phyloP scores from a whole-genome alignment of 768 basidiomycete species.

The Termitomyces sp. region DNA sequence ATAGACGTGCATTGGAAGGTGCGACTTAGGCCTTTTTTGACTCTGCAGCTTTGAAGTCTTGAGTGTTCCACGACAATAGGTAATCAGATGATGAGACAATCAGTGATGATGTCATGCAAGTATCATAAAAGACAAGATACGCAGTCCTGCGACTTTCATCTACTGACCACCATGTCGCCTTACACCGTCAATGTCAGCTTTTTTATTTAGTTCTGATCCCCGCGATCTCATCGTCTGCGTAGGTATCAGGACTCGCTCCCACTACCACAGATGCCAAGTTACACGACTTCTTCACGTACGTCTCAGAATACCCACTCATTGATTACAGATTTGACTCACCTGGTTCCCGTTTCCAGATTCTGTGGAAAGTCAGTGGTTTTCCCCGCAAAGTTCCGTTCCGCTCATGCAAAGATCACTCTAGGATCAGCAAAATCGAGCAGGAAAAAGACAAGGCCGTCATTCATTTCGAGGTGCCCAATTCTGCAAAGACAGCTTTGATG shows the following conservation, averaged over 20 bases:
- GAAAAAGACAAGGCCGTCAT: constrained; percentile 53
- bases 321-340: not conserved
- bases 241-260: constrained; percentile 72
- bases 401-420: constrained; percentile 18
- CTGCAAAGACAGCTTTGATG: constrained; percentile 86
- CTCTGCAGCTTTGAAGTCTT: not conserved
- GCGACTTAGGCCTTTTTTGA: not conserved
- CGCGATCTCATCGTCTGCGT: not conserved
- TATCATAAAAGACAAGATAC: not conserved
- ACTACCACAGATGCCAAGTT: constrained; percentile 64
- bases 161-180: constrained; percentile 31
- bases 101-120: constrained; percentile 14
- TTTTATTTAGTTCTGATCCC: not conserved
- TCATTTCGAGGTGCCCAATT: constrained; percentile 76
- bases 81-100: constrained; percentile 4
- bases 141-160: constrained; percentile 8
- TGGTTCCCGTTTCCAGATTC: constrained; percentile 44
- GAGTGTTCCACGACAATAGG: not conserved
- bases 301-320: not conserved
- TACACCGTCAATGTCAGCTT: constrained; percentile 40
- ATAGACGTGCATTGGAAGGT: not conserved
- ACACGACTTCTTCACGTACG: constrained; percentile 78
- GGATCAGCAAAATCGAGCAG: constrained; percentile 61
- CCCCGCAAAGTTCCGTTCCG: not conserved
- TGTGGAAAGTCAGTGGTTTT: constrained; percentile 62